Evolutionary conservation across 495 filamentous ascomycete species (phyloP), one percentile per base, ranked within the genome.

Genomic region (Pseudoneurospora amorphoporcata): DNA sequence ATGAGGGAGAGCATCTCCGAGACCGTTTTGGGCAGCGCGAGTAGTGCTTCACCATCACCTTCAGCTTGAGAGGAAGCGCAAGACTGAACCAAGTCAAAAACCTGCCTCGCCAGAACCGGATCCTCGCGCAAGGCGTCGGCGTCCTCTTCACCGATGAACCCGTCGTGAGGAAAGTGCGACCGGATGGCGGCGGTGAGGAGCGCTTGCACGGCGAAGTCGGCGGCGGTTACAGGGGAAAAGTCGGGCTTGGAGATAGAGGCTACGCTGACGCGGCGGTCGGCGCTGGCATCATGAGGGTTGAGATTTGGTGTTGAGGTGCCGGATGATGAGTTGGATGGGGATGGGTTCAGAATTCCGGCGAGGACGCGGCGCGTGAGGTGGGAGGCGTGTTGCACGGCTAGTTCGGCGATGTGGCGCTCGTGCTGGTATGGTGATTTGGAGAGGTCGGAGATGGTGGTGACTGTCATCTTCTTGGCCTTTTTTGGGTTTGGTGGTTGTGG

Each of bases 181-280:
- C 85, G 86, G 42, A 89, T 79, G 12, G 86, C 84, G 53, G 79
- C 81, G 74, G 88, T 87, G 68, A 89, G 84, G 14, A 88, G 81
- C 39, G 86, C 85, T 73, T 89, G 87, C 10, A 85, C 83, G 70
- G 83, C 87, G 72, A 87, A 88, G 74, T 89, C 87, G 75, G 85
- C 86, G 29, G 86, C 83, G 3, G 87, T 88, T 6, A 89, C 87
- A 4, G 87, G 87, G 3, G 84, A 85, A 3, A 76, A 75, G 75
- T 89, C 87, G 68, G 77, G 77, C 71, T 88, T 89, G 75, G 84
- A 81, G n/a, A 87, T 77, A 14, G 76, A 71, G 70, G 68, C 39
- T 32, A 69, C 72, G 35, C 70, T 73, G 23, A 69, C n/a, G 74
- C 39, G 45, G 71, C 19, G 43, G 39, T 53, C 23, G 61, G 42